Base-by-base conservation (phyloP, 192 early-diverging fungal species). In the Rhizoclosmatium sp. region DNA sequence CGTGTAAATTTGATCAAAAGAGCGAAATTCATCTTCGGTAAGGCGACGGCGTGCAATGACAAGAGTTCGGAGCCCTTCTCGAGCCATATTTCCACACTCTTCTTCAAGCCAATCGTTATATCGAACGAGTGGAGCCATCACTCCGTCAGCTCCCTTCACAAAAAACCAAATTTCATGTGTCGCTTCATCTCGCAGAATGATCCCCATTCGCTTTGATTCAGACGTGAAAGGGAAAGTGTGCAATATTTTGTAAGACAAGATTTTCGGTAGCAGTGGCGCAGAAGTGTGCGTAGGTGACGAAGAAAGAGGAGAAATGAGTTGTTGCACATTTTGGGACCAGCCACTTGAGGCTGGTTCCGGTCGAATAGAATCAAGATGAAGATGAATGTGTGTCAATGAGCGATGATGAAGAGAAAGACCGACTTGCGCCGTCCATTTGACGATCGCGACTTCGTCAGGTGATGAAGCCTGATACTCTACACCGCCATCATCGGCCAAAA, bases 171-270 rank as follows among this genome's bases (percentile, higher is more conserved):
- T 94, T 65, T 97, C 95, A 10, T 90, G 88, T 0, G 90, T 89
- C 2, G 80, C 66, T 58, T 83, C 73, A 59, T 96, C 93, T 14
- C 87, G 83, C 42, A 97, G 88, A 47, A 99, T 88, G 51, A 99
- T 95, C 1, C 97, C 97, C 97, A 99, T 99, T 58, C 97, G 91
- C 84, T 99, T 99, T 9, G 92, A 92, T 82, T 99, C 96, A 84
- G 93, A 94, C n/a, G 96, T 99, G 81, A 99, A 99, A n/a, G 97
- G 97, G 73, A 99, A 99, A 7, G 95, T 89, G n/a, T 97, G 92
- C 12, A 99, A 85, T 2, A 99, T 91, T 40, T 92, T 87, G 83
- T 90, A 98, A 39, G 91, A 86, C 19, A 86, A 74, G 3, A 47
- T 41, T 2, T 12, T 12, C 16, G 67, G 41, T 1, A 7, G 51